Evolutionary conservation across 2,329 filamentous ascomycete species (phyloP), one percentile per base, ranked within the genome.

Genomic region (Fusarium sp.): DNA sequence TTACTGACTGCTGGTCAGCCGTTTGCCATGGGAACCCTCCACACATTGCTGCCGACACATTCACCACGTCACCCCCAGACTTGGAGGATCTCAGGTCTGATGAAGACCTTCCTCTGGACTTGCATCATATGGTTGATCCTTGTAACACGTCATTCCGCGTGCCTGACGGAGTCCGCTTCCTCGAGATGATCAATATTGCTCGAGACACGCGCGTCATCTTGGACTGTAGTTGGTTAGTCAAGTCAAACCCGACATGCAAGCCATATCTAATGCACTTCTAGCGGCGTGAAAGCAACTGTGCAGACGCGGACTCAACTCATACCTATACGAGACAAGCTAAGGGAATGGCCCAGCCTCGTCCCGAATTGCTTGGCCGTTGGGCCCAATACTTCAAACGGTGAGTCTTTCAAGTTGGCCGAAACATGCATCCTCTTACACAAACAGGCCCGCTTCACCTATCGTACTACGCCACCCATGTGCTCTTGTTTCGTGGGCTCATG

Each of bases 11-110:
- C 31, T 87, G 86, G 86, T 83, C 85, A 2, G 81, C 85, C 2
- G 80, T 86, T 31, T 84, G 83, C 41, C 85, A 87, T 66, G 86
- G 86, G 1, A 86, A 86, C 57, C 85, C 86, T 5, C 84, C 85
- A 2, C 85, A 86, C 69, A 84, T 87, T 29, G 80, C 81, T 57
- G 70, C 72, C 4, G 80, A 78, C 4, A 84, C 85, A 0, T 87
- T 84, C 63, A 83, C 82, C 56, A 87, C 86, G 0, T 67, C 79
- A 1, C 74, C 80, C 3, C 80, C 83, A 8, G 77, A 80, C 7
- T 81, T 86, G 74, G 84, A 86, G 2, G 85, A 87, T 69, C 62
- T 87, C 10, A 75, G 81, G 9, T 83, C 80, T 20, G 85, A 86
- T 35, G 86, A 87, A 71, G 81, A 85, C 59, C 81, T 86, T 2